A percentile compares a stretch with the other conserved stretches of the same genome.
phyloP scores from a whole-genome alignment of 108 stramenopile species.

The Hondaea fermentalgiana region DNA sequence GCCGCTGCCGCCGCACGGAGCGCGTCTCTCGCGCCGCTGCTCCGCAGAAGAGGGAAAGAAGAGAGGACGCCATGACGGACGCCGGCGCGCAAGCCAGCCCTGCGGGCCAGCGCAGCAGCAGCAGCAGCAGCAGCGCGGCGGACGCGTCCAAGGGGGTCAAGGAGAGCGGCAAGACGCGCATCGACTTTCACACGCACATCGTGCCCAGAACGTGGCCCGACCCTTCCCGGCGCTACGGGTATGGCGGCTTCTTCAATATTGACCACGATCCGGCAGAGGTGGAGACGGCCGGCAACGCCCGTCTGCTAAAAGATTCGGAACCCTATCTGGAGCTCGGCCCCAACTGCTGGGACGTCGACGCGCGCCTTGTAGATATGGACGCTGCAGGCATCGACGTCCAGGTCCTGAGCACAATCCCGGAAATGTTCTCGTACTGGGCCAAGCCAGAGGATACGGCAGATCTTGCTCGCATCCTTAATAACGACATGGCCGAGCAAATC shows the following conservation, averaged over 20 bases:
- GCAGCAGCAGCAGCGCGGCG: too few relatives aligned
- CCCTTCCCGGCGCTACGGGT: constrained; percentile 12
- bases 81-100: too few relatives aligned
- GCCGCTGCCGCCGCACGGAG: too few relatives aligned
- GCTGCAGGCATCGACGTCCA: not conserved
- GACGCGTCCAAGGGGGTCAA: not conserved
- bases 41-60: too few relatives aligned
- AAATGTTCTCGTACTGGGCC: constrained; percentile 24
- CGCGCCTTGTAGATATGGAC: not conserved
- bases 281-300: not conserved
- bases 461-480: constrained; percentile 6
- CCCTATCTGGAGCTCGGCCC: not conserved
- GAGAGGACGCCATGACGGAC: too few relatives aligned
- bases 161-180: not conserved
- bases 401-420: constrained; percentile 24
- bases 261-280: constrained; percentile 20
- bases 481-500: constrained; percentile 20
- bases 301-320: not conserved
- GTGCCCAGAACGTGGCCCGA: constrained; percentile 16
- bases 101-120: too few relatives aligned
- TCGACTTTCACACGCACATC: constrained; percentile 29
- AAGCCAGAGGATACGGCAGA: constrained; percentile 17
- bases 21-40: too few relatives aligned
- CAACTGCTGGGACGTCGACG: constrained; percentile 16
- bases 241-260: constrained; percentile 10